Evolutionary conservation across 192 early-diverging fungal genomes (phyloP).

Genomic region (Spinellus fusiger): DNA sequence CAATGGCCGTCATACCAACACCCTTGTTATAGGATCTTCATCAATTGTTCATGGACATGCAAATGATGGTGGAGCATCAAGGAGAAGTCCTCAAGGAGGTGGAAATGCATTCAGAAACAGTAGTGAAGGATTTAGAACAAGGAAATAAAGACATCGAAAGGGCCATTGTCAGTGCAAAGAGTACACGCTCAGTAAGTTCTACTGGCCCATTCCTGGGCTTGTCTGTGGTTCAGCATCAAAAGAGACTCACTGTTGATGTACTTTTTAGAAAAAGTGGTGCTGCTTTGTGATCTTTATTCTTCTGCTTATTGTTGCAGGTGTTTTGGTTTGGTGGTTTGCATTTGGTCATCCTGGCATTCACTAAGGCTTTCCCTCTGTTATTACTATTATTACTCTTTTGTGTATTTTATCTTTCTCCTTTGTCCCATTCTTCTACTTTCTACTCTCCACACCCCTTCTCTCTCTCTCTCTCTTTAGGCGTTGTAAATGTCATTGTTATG

Average conservation of each 20-base stretch:
- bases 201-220: neutral
- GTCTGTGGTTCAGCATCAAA: no score
- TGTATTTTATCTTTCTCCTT: no score
- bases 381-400: no score
- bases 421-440: no score
- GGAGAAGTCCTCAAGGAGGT: conserved; percentile 69
- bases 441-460: no score
- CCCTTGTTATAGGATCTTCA: conserved; percentile 67
- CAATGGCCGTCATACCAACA: neutral
- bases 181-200: conserved; percentile 28
- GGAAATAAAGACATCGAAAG: conserved; percentile 59
- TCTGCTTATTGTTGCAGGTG: conserved; percentile 19
- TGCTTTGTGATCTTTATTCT: conserved; percentile 30
- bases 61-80: conserved; percentile 72
- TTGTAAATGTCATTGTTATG: no score
- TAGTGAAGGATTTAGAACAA: conserved; percentile 55
- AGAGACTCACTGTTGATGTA: neutral
- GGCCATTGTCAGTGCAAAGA: conserved; percentile 45
- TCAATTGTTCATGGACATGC: conserved; percentile 86
- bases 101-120: conserved; percentile 55
- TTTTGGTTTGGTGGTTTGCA: conserved; percentile 32
- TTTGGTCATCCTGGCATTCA: conserved; percentile 25
- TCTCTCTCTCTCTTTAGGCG: no score
- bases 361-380: no score
- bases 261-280: conserved; percentile 33